Percentiles rank a stretch among this genome's conserved stretches.
These are phyloP conservation scores for Ligustrum vulgare DNA, from an alignment of 257 asterid species.

Conservation along the genomic window DNA sequence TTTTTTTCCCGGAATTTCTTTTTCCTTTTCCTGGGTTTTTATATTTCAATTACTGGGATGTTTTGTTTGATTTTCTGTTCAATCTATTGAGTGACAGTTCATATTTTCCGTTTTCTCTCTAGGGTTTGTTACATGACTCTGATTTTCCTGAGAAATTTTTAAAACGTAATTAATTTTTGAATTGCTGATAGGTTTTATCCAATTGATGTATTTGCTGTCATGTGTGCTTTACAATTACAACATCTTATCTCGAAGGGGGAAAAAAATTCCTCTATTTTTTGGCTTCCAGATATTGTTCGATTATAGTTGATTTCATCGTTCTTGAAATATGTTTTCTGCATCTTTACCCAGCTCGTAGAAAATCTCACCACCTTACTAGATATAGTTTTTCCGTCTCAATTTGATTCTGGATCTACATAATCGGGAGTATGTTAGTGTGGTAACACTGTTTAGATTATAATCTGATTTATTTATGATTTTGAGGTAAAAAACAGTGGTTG, in stretches of 20 bases:
- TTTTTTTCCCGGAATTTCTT: no score
- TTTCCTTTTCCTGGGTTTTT: not conserved
- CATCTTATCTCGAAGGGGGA: not conserved
- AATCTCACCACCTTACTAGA: not conserved
- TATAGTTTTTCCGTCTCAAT: not conserved
- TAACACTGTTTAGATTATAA: no score
- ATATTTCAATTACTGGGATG: no score
- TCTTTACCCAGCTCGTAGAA: not conserved
- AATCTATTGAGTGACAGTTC: not conserved
- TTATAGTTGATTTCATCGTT: not conserved
- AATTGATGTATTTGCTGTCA: no score
- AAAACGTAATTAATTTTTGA: no score
- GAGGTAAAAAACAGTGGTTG: no score
- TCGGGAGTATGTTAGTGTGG: not conserved
- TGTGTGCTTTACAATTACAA: no score
- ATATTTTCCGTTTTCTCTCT: no score
- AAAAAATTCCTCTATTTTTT: not conserved
- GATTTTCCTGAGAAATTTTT: not conserved
- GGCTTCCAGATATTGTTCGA: not conserved
- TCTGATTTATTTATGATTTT: no score
- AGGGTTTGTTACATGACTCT: not conserved
- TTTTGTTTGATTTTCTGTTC: not conserved
- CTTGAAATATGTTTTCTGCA: not conserved
- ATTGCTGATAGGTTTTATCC: not conserved
- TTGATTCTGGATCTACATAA: not conserved